Conservation (phyloP, 345 rosid species). For the Rhodamnia argentea region DNA sequence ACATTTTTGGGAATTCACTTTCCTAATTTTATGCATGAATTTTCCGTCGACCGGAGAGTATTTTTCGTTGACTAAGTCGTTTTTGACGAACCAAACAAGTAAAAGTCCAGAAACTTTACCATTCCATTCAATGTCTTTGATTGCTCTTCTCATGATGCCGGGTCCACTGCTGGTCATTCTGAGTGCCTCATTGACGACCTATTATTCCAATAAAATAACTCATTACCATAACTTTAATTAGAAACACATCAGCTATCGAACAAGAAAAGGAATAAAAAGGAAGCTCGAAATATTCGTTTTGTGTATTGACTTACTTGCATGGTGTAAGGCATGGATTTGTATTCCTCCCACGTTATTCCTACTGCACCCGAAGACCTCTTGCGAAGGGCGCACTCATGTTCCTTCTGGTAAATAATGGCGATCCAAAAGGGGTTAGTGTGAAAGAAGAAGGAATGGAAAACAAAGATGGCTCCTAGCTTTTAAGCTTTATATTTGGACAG, state of each 20-base stretch:
- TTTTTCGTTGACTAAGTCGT: too few relatives aligned
- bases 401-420: conserved; percentile 7
- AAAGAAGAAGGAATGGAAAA: background rate
- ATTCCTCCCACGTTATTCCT: background rate
- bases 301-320: background rate
- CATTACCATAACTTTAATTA: background rate
- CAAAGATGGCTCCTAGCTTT: background rate
- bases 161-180: conserved; percentile 29
- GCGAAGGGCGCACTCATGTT: conserved; percentile 19
- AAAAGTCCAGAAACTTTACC: background rate
- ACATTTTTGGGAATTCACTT: too few relatives aligned
- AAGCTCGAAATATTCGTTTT: too few relatives aligned
- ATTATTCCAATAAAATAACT: background rate
- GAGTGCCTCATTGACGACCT: conserved; percentile 37
- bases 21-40: too few relatives aligned
- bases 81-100: too few relatives aligned
- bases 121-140: conserved; percentile 8
- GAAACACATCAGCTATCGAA: background rate
- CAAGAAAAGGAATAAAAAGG: background rate
- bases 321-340: conserved; percentile 1
- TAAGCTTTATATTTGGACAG: background rate
- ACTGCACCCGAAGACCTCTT: background rate
- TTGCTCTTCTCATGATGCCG: conserved; percentile 21
- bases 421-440: background rate
- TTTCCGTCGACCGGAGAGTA: too few relatives aligned